A percentile compares a stretch with the other conserved stretches of the same genome.
These are phyloP conservation scores for Solanum sitiens DNA, from an alignment of 257 asterid species.

Conservation along the genomic window DNA sequence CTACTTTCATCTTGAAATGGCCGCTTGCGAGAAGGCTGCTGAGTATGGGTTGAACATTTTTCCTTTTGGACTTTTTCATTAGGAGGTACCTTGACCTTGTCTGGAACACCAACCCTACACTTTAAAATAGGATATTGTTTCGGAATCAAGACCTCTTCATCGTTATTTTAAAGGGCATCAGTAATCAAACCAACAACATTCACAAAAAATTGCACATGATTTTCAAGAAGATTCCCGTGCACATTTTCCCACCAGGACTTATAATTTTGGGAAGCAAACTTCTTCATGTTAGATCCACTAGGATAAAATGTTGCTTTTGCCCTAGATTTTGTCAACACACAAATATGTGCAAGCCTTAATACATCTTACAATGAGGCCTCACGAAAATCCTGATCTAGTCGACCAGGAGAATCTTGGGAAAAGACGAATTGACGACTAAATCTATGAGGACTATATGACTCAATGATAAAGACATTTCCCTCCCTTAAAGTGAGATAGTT, in stretches of 20 bases:
- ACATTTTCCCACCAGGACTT: neutral
- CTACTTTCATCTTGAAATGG: too few species aligned
- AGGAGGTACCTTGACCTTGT: too few species aligned
- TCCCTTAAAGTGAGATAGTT: too few species aligned
- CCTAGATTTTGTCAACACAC: too few species aligned
- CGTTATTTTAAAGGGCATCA: accelerated
- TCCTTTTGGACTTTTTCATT: too few species aligned
- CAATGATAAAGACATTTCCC: too few species aligned
- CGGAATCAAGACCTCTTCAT: neutral
- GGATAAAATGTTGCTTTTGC: neutral
- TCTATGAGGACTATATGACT: neutral
- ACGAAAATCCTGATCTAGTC: neutral
- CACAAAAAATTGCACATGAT: neutral
- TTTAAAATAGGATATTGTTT: neutral
- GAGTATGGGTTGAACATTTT: too few species aligned
- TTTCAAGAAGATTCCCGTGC: neutral
- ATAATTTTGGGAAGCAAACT: neutral
- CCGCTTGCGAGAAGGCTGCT: too few species aligned
- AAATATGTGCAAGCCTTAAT: too few species aligned
- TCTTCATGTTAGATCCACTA: neutral
- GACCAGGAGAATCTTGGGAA: neutral
- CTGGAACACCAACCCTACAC: neutral
- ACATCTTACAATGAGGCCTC: neutral
- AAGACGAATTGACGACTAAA: neutral
- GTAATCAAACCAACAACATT: neutral